Percentiles rank a stretch among this genome's conserved stretches.
Evolutionary conservation across 75 land plant species (phyloP).

Genomic region (Cryptomeria japonica): DNA sequence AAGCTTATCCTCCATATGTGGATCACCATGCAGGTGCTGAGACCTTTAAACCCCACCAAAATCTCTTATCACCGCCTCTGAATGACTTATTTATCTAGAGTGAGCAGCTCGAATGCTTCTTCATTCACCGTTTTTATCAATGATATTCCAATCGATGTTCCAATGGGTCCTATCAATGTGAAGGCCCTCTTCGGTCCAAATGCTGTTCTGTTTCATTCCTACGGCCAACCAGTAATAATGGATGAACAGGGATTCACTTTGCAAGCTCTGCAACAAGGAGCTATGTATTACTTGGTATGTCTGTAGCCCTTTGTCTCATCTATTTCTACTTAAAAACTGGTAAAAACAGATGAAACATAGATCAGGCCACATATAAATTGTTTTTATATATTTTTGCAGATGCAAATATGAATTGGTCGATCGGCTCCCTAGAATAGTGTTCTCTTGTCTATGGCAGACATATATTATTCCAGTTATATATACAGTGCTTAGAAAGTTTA

Average conservation of each 20-base stretch:
- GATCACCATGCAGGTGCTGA: not conserved
- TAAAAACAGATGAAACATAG: too few relatives aligned
- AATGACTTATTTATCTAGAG: not conserved
- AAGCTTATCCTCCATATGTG: not conserved
- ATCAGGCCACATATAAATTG: not conserved
- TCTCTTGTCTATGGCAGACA: not conserved
- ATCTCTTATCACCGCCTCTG: not conserved
- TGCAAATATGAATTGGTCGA: not conserved
- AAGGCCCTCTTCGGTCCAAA: slow-evolving; percentile 51
- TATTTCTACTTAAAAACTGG: not conserved
- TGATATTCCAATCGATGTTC: slow-evolving; percentile 44
- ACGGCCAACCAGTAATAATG: slow-evolving; percentile 51
- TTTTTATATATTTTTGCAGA: not conserved
- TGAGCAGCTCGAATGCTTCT: not conserved
- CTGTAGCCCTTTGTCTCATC: not conserved
- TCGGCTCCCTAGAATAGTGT: not conserved
- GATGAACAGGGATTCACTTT: slow-evolving; percentile 57
- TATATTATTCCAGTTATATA: not conserved
- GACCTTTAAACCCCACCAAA: not conserved
- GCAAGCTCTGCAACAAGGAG: slow-evolving; percentile 56
- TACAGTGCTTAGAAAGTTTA: not conserved
- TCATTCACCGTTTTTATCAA: slow-evolving; percentile 50
- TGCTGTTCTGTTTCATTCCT: slow-evolving; percentile 42
- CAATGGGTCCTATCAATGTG: slow-evolving; percentile 37
- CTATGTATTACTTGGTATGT: slow-evolving; percentile 51